A percentile compares a stretch with the other conserved stretches of the same genome.
Evolutionary conservation across 2,329 filamentous ascomycete genomes (phyloP).

Genomic region (Talaromyces sp.): DNA sequence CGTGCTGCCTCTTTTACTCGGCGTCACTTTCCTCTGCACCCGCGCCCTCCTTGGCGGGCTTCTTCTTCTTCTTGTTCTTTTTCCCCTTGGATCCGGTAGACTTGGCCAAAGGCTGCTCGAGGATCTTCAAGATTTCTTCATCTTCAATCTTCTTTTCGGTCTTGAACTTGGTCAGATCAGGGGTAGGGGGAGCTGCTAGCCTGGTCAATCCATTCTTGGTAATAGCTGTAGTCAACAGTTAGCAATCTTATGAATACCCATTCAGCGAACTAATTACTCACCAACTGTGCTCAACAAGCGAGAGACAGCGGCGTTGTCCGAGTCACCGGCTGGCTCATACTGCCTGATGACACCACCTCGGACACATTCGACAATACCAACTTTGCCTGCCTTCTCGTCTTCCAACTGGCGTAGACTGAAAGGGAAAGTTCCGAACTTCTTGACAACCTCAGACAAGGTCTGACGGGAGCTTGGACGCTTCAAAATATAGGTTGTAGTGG

Average conservation of each 20-base stretch:
- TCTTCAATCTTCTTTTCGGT: conserved; percentile 97
- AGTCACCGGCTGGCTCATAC: conserved; percentile 94
- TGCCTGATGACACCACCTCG: conserved; percentile 88
- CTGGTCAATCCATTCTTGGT: conserved; percentile 96
- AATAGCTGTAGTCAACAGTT: conserved; percentile 62
- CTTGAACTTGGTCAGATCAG: conserved; percentile 80
- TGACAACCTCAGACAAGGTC: conserved; percentile 88
- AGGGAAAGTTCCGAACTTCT: conserved; percentile 96
- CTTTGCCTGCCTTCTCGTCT: conserved; percentile 92
- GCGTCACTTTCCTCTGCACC: conserved; percentile 42
- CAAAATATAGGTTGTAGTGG: conserved; percentile 83
- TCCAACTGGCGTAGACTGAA: conserved; percentile 97
- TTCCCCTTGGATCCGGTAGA: conserved; percentile 67
- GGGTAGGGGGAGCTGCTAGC: conserved; percentile 71
- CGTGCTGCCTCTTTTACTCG: conserved; percentile 37
- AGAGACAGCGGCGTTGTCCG: conserved; percentile 80
- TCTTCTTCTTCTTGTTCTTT: conserved; percentile 89
- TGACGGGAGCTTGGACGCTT: conserved; percentile 94
- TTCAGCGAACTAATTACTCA: conserved; percentile 51
- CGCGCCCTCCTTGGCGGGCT: conserved; percentile 44
- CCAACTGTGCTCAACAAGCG: conserved; percentile 88
- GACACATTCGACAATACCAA: conserved; percentile 95
- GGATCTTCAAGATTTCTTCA: conserved; percentile 84
- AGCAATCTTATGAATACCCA: conserved; percentile 26
- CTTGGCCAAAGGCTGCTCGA: conserved; percentile 73